These are phyloP conservation scores for Elsinoe necatrix DNA, from an alignment of 2,329 filamentous ascomycete species.

Conservation along the genomic window DNA sequence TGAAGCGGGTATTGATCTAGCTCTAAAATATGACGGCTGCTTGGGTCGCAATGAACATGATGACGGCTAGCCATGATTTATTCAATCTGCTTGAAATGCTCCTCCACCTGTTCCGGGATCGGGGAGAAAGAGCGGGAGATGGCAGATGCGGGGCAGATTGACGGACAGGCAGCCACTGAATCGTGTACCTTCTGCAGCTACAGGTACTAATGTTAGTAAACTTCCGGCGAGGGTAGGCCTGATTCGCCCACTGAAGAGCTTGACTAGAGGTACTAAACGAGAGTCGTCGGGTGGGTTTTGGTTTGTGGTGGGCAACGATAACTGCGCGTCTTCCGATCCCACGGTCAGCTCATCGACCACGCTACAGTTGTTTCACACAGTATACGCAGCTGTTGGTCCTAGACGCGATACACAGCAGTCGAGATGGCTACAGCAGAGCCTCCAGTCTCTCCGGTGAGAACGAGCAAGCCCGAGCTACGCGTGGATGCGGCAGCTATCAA, in stretches of 20 bases:
- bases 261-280: neutral
- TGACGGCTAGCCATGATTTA: neutral
- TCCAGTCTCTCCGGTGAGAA: slow-evolving; percentile 24
- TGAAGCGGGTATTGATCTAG: too few relatives aligned
- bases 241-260: neutral
- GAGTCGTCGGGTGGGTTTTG: neutral
- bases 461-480: slow-evolving; percentile 28
- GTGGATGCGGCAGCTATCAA: slow-evolving; percentile 36
- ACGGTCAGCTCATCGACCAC: neutral
- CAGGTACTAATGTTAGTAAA: neutral
- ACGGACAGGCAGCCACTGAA: neutral
- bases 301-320: neutral
- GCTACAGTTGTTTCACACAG: too few relatives aligned
- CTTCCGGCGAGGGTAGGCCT: neutral
- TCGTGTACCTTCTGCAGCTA: neutral
- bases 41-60: neutral
- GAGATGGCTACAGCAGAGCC: slow-evolving; percentile 6
- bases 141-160: neutral
- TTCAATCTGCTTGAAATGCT: slow-evolving; percentile 4
- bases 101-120: neutral
- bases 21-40: neutral
- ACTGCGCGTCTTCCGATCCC: neutral
- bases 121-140: neutral
- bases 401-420: too few relatives aligned
- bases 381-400: too few relatives aligned